A percentile compares a stretch with the other conserved stretches of the same genome.
These are phyloP conservation scores for Vanrija humicola DNA, from an alignment of 1,284 basidiomycete genomes.

Conservation along the genomic window DNA sequence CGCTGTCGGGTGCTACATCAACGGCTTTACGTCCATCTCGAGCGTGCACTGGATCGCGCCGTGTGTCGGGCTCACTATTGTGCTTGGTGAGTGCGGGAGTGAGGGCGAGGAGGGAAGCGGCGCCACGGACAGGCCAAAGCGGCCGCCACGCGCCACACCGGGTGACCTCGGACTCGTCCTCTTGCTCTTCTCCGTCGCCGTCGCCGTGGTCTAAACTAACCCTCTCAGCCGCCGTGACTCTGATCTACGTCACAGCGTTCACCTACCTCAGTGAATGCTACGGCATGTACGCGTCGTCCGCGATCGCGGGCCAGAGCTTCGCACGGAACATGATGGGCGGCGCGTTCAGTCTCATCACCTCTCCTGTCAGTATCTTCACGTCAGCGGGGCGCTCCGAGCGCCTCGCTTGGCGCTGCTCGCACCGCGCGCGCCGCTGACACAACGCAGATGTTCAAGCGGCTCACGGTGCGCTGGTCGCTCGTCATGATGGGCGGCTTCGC, in stretches of 20 bases:
- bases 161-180: neutral
- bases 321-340: conserved; percentile 16
- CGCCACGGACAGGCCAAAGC: too few species aligned
- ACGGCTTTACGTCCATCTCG: conserved; percentile 39
- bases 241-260: neutral
- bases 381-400: too few species aligned
- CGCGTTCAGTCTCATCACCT: conserved; percentile 18
- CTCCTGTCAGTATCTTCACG: conserved; percentile 9
- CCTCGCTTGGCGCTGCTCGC: too few species aligned
- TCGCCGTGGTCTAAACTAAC: neutral
- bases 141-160: too few species aligned
- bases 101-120: too few species aligned
- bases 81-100: neutral
- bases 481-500: conserved; percentile 16
- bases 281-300: conserved; percentile 14
- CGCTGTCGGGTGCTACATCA: conserved; percentile 60
- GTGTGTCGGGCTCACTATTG: neutral
- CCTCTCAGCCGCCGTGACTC: neutral
- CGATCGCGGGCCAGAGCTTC: conserved; percentile 13
- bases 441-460: conserved; percentile 7
- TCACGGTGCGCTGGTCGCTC: conserved; percentile 15
- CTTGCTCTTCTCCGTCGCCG: neutral
- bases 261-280: conserved; percentile 15
- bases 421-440: neutral
- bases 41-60: conserved; percentile 34